A percentile compares a stretch with the other conserved stretches of the same genome.
Conservation (phyloP, 768 basidiomycete species). For the Russula foetens region DNA sequence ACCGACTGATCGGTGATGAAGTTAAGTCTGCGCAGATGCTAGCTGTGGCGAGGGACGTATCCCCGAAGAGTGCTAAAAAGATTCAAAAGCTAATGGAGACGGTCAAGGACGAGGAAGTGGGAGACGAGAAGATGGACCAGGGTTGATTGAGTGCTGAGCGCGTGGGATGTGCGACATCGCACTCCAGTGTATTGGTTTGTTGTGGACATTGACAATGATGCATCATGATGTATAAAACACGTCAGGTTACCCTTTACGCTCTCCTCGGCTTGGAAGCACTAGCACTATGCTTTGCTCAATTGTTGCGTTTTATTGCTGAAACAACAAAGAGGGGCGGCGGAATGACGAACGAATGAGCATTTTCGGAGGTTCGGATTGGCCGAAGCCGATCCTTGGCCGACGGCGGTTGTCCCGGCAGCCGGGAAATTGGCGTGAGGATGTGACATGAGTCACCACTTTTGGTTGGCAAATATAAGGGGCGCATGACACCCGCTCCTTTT, state of each 20-base stretch:
- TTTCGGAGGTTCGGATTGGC: constrained; percentile 11
- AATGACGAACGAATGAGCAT: constrained; percentile 14
- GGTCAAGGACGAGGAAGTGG: constrained; percentile 48
- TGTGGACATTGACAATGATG: constrained; percentile 6
- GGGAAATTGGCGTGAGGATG: background rate
- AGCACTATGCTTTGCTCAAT: background rate
- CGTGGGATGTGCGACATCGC: background rate
- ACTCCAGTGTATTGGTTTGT: constrained; percentile 1
- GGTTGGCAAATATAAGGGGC: constrained; percentile 12
- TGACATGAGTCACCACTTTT: constrained; percentile 11
- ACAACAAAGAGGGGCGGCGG: background rate
- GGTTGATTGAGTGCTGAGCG: constrained; percentile 44
- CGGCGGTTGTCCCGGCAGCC: background rate
- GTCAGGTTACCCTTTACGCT: background rate
- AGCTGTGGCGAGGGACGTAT: constrained; percentile 86
- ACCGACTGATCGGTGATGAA: constrained; percentile 72
- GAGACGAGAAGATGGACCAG: constrained; percentile 68
- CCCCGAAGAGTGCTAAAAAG: constrained; percentile 83
- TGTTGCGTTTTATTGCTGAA: background rate
- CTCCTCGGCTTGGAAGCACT: background rate
- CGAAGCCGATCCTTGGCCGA: constrained; percentile 16
- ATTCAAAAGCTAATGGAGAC: constrained; percentile 73
- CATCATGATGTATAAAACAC: constrained; percentile 7
- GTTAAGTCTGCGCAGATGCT: constrained; percentile 78
- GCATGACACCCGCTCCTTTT: constrained; percentile 12